Conservation (phyloP, 371 early-diverging fungal genomes). For the Zychaea mexicana region DNA sequence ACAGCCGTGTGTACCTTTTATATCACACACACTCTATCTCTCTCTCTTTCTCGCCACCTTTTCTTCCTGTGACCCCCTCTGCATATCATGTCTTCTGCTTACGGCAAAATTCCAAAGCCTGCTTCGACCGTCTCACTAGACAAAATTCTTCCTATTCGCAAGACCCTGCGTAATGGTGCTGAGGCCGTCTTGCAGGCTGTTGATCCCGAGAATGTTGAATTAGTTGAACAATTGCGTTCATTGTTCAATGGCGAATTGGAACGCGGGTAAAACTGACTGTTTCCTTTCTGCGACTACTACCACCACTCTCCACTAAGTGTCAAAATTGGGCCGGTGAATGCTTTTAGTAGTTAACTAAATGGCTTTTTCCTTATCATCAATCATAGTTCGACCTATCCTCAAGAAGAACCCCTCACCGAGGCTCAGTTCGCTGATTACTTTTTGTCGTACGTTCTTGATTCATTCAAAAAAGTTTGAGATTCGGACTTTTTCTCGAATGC, state of each 20-base stretch:
- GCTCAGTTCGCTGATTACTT: constrained; percentile 61
- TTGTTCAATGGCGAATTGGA: constrained; percentile 69
- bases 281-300: neutral
- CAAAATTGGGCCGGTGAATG: no score
- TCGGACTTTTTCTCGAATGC: no score
- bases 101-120: constrained; percentile 61
- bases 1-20: no score
- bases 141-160: constrained; percentile 48
- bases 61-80: constrained; percentile 12
- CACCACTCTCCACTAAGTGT: no score
- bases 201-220: constrained; percentile 25
- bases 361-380: no score
- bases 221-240: constrained; percentile 50
- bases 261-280: constrained; percentile 44
- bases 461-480: no score
- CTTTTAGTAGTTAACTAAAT: no score
- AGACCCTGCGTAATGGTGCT: constrained; percentile 33
- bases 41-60: constrained; percentile 11
- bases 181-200: constrained; percentile 30
- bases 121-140: constrained; percentile 23
- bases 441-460: constrained; percentile 31
- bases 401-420: constrained; percentile 52
- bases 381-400: constrained; percentile 74
- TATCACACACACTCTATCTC: neutral
- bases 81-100: constrained; percentile 70